Conservation (phyloP, 2,329 filamentous ascomycete species). For the Trichoderma simmonsii region DNA sequence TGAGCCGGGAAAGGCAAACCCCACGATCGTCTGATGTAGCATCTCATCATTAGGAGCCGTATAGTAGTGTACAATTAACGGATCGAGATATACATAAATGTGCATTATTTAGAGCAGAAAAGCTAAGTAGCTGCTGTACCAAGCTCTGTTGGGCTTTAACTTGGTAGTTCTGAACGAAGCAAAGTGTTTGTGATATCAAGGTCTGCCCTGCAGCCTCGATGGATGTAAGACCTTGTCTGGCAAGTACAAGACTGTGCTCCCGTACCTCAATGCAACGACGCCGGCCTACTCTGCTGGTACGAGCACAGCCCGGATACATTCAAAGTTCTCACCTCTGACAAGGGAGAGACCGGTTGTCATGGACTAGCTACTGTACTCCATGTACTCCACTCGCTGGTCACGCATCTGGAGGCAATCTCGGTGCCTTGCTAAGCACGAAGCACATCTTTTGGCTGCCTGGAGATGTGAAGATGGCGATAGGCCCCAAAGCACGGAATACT, state of each 20-base stretch:
- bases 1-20: neutral
- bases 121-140: neutral
- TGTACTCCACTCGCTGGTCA: neutral
- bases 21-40: neutral
- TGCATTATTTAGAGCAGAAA: neutral
- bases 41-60: neutral
- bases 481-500: neutral
- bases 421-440: neutral
- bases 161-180: neutral
- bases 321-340: neutral
- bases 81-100: neutral
- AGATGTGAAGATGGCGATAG: neutral
- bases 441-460: neutral
- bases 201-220: neutral
- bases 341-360: neutral
- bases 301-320: neutral
- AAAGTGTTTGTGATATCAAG: neutral
- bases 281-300: neutral
- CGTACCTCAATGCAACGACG: neutral
- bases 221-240: neutral
- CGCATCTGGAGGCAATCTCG: neutral
- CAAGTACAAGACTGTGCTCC: neutral
- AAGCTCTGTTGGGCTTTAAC: neutral
- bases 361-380: neutral
- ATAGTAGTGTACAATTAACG: too few relatives aligned